phyloP scores from a whole-genome alignment of 371 early-diverging fungal genomes.

The Neoconidiobolus thromboides region DNA sequence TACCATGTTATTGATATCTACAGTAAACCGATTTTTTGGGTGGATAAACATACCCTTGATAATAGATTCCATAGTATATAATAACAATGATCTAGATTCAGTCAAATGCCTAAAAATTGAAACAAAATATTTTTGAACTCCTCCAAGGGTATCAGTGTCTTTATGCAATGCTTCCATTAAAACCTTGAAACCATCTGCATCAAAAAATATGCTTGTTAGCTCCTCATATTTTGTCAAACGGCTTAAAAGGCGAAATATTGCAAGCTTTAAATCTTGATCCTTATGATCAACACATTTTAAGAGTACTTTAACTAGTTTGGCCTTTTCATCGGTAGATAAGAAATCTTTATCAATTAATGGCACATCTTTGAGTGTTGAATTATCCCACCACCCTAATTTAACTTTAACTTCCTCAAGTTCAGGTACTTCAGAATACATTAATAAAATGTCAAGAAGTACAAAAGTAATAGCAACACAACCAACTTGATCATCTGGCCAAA shows the following conservation, averaged over 20 bases:
- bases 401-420: conserved; percentile 14
- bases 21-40: conserved; percentile 35
- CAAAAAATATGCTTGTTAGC: conserved; percentile 43
- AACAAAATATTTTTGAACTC: conserved; percentile 49
- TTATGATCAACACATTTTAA: background rate
- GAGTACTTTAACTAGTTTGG: no score
- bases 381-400: no score
- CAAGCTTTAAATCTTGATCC: conserved; percentile 16
- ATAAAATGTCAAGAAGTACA: background rate
- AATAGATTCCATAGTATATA: conserved; percentile 50
- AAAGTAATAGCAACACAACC: background rate
- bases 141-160: conserved; percentile 33
- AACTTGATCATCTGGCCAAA: no score
- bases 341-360: no score
- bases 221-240: conserved; percentile 52
- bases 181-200: conserved; percentile 35
- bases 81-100: conserved; percentile 45
- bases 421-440: conserved; percentile 18
- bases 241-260: conserved; percentile 55
- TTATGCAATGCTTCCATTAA: conserved; percentile 27
- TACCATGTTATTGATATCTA: conserved; percentile 52
- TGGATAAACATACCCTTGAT: conserved; percentile 51
- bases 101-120: conserved; percentile 76
- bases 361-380: no score
- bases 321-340: no score